Conservation (phyloP, 2,329 filamentous ascomycete species). For the Botryotinia calthae region DNA sequence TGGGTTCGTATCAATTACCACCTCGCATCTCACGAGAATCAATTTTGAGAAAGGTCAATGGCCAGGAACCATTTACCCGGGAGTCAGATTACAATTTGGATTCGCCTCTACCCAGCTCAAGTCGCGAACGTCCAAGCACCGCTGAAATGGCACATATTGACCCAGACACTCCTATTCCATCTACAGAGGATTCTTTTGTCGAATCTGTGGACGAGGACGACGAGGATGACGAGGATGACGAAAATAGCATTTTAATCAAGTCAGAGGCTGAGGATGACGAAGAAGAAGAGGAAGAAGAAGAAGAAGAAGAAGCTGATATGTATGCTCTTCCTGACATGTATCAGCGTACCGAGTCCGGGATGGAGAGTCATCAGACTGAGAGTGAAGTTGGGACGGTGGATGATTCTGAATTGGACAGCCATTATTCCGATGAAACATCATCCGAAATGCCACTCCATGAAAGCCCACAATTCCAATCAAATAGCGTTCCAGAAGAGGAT, state of each 20-base stretch:
- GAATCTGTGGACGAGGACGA: slow-evolving; percentile 47
- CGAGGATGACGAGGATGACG: neutral
- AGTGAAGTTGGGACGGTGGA: slow-evolving; percentile 17
- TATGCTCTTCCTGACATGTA: slow-evolving; percentile 69
- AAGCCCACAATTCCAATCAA: slow-evolving; percentile 29
- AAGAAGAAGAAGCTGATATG: slow-evolving; percentile 56
- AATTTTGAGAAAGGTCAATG: slow-evolving; percentile 84
- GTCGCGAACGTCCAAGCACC: slow-evolving; percentile 49
- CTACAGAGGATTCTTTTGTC: slow-evolving; percentile 68
- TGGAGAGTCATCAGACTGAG: slow-evolving; percentile 25
- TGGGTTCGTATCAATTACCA: slow-evolving; percentile 63
- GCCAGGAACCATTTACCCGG: slow-evolving; percentile 49
- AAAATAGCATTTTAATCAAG: slow-evolving; percentile 60
- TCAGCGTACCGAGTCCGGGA: slow-evolving; percentile 50
- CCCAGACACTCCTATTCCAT: slow-evolving; percentile 86
- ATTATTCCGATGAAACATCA: slow-evolving; percentile 49
- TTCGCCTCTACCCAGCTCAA: slow-evolving; percentile 58
- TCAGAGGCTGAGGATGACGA: slow-evolving; percentile 51
- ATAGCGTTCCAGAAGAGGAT: slow-evolving; percentile 46
- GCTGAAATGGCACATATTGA: slow-evolving; percentile 56
- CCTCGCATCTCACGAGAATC: slow-evolving; percentile 89
- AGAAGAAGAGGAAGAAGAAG: slow-evolving; percentile 49
- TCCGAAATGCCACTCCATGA: slow-evolving; percentile 24
- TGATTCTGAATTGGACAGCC: slow-evolving; percentile 41
- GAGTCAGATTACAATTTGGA: slow-evolving; percentile 64